Evolutionary conservation across 192 early-diverging fungal species (phyloP), one percentile per base, ranked within the genome.

Genomic region (Rhizoclosmatium globosum): DNA sequence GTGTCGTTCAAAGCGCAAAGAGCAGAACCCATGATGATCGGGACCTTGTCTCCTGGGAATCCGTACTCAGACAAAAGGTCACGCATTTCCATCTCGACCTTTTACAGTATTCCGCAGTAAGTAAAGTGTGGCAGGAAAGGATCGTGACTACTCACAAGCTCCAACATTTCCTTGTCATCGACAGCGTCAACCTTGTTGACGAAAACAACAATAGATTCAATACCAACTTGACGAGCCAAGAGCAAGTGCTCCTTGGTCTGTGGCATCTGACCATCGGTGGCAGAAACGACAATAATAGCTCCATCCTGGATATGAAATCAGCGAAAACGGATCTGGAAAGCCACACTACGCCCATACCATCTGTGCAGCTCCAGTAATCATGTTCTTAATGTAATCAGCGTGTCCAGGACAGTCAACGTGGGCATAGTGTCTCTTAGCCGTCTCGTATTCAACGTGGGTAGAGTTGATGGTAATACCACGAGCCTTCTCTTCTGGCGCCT

Each of bases 381-480:
- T 98, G 95, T 99, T 99, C 91, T 99, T 99, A 85, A 99, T 99
- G 87, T 97, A 99, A 91, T 99, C 98, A 70, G 95, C 94, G 90
- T 99, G 98, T 58, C 98, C 98, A 50, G 98, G 98, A 85, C 96
- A 97, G 84, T 99, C 96, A 2, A 98, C 94, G 81, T 97, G 95
- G 11, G 97, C 95, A 79, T 98, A 98, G 86, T 99, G 98, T 66
- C 96, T 90, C 71, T 82, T 89, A 46, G 73, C 78, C 21, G 96
- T 98, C 89, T 99, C 94, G 79, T 97, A 99, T 87, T 99, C 96
- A 68, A 98, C 95, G 83, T 98, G 97, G 45, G 98, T 95, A 4
- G 94, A 94, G 71, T 93, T 94, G 71, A 99, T 99, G 50, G 98
- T 99, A 83, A 99, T 99, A 87, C 96, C 98, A 83, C 98, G 91